Evolutionary conservation across 139 green algal species (phyloP).

Genomic region (Gonium pectorale): DNA sequence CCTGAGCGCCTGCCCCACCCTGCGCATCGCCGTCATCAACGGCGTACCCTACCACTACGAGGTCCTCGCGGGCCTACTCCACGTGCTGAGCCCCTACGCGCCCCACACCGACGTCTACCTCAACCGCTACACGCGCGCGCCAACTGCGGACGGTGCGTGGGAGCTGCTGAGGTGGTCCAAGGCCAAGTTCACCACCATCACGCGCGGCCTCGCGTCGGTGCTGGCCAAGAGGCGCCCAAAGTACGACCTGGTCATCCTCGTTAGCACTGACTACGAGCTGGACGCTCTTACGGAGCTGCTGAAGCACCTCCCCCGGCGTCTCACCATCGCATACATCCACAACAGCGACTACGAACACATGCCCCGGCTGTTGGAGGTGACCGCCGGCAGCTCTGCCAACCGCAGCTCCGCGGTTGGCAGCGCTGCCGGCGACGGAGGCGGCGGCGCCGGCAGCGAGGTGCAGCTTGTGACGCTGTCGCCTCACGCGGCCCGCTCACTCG

Average conservation of each 20-base stretch:
- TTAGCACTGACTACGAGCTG: constrained; percentile 58
- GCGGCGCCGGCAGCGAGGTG: not conserved
- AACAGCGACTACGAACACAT: constrained; percentile 47
- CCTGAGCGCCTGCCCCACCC: constrained; percentile 37
- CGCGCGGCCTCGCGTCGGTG: not conserved
- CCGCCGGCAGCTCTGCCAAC: not conserved
- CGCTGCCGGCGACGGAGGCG: not conserved
- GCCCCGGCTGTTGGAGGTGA: constrained; percentile 4
- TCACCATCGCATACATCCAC: constrained; percentile 49
- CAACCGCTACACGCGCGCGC: constrained; percentile 31
- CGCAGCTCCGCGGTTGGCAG: too few species aligned
- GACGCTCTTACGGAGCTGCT: constrained; percentile 35
- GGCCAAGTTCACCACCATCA: not conserved
- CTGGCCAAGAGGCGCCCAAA: not conserved
- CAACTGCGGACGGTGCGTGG: constrained; percentile 50
- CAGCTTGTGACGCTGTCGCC: constrained; percentile 51
- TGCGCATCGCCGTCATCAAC: constrained; percentile 67
- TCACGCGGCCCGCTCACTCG: constrained; percentile 33
- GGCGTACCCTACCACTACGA: constrained; percentile 66
- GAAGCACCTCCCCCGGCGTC: constrained; percentile 4
- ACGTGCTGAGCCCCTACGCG: constrained; percentile 45
- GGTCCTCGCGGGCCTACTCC: constrained; percentile 50
- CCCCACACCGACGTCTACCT: constrained; percentile 45
- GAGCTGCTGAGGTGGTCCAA: constrained; percentile 21
- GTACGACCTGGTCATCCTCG: constrained; percentile 53